Percentiles rank a stretch among this genome's conserved stretches.
These are phyloP conservation scores for Xylariomycetidae sp. DNA, from an alignment of 2,329 filamentous ascomycete genomes.

Conservation along the genomic window DNA sequence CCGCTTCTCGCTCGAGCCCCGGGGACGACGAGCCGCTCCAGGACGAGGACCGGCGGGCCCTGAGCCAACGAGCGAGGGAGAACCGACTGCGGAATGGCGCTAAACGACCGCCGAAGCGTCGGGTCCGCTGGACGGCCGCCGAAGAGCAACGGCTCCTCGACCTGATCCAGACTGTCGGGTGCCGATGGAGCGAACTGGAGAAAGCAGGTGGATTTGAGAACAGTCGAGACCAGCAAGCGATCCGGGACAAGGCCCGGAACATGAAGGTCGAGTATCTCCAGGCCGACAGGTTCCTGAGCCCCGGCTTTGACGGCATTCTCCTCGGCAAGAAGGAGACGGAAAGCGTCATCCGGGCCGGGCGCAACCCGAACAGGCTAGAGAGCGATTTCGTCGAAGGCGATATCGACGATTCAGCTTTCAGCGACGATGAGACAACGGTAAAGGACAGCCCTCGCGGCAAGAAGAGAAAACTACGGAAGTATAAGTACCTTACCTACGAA, in stretches of 20 bases:
- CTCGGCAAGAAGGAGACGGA: constrained; percentile 45
- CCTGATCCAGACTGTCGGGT: constrained; percentile 31
- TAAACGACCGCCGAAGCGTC: constrained; percentile 21
- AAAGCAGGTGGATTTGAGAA: constrained; percentile 33
- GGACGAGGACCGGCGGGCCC: not conserved
- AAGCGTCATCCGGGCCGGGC: constrained; percentile 33
- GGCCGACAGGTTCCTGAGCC: constrained; percentile 37
- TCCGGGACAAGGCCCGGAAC: constrained; percentile 53
- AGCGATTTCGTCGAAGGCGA: constrained; percentile 36
- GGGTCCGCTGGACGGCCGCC: constrained; percentile 34
- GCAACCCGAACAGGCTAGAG: constrained; percentile 45
- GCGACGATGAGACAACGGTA: too few relatives aligned
- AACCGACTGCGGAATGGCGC: constrained; percentile 10
- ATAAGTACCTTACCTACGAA: too few relatives aligned
- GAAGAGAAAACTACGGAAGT: too few relatives aligned
- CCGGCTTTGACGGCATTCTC: constrained; percentile 43
- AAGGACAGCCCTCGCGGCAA: too few relatives aligned
- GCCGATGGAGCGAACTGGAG: constrained; percentile 35
- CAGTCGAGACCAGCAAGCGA: constrained; percentile 46
- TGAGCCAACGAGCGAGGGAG: constrained; percentile 15
- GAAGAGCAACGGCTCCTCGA: constrained; percentile 37
- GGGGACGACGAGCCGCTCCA: constrained; percentile 19
- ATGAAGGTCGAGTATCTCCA: constrained; percentile 47
- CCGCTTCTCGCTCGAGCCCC: too few relatives aligned
- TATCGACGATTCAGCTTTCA: too few relatives aligned